phyloP scores from a whole-genome alignment of 78 protist species.

The Dictyostelium intermedium region DNA sequence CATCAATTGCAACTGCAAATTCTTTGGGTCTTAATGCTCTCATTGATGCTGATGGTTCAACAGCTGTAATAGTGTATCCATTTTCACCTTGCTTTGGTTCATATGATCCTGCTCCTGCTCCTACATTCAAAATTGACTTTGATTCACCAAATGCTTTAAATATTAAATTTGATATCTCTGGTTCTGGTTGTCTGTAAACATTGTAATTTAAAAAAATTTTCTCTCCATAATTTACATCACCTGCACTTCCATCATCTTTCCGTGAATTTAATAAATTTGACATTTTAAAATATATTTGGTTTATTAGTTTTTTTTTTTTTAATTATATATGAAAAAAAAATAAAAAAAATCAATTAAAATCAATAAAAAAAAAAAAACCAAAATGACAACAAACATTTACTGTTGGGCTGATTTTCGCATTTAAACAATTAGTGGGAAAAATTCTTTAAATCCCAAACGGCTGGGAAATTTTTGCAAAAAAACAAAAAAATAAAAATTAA shows the following conservation, averaged over 20 bases:
- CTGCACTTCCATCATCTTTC: background rate
- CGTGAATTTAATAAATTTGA: background rate
- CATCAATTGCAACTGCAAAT: background rate
- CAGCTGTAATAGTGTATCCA: background rate
- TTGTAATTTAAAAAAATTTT: background rate
- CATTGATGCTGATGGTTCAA: conserved; percentile 9
- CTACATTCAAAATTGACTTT: background rate
- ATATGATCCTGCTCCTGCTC: conserved; percentile 1
- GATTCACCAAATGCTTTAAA: background rate
- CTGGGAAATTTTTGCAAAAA: too few relatives aligned
- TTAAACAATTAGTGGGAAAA: too few relatives aligned
- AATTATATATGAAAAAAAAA: too few relatives aligned
- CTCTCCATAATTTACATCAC: conserved; percentile 1
- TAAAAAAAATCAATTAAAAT: too few relatives aligned
- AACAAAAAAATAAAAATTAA: too few relatives aligned
- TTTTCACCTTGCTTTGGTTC: background rate
- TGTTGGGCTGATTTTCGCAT: too few relatives aligned
- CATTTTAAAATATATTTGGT: background rate
- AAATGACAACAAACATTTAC: too few relatives aligned
- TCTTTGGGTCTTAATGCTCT: background rate
- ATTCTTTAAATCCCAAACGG: too few relatives aligned
- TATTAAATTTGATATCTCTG: background rate
- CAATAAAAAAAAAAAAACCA: background rate
- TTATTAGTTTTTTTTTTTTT: background rate
- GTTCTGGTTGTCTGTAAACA: background rate